Evolutionary conservation across 179 eudicot genomes (phyloP), one percentile per base, ranked within the genome.

Genomic region (Dionaea muscipula): DNA sequence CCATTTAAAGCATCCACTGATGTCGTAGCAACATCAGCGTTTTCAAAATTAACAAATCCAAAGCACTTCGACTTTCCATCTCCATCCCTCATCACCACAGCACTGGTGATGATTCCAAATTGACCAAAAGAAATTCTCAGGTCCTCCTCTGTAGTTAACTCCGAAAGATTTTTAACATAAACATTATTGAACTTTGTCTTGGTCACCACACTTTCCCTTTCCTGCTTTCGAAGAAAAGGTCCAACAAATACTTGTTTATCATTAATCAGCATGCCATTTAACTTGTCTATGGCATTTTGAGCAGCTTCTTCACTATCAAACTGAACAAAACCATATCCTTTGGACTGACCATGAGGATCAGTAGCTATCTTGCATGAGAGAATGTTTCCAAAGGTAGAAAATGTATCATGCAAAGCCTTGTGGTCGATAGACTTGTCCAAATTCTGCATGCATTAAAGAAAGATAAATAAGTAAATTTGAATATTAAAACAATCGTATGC

Each of bases 171-270:
- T 69, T 81, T 81, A 53, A 83, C 84, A 60, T 26, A 83, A 0
- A 81, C 78, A 69, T 83, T 83, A 66, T 73, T 76, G 40, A 78
- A 80, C 61, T 65, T 77, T 26, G 68, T 70, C 68, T 63, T 73
- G 40, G 38, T 63, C 37, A 38, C 20, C 24, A 38, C 45, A 58
- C 68, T 53, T 7, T 83, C 93, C 51, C 87, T 78, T 57, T 83
- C 86, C 56, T 81, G 86, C 74, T 76, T 83, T 37, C 86, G 80
- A 28, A 75, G 82, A 54, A 78, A 78, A 26, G 51, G 84, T 24
- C 84, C 86, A 27, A 83, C 91, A 59, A 64, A 83, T 3, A 83
- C 93, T 71, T 78, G 86, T 46, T 83, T 83, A 17, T 81, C 93
- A 78, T 83, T 83, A 5, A 81, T 65, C 26, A 83, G 75, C 93